phyloP scores from a whole-genome alignment of 2,329 filamentous ascomycete genomes.

The Chaetothyriales sp. region DNA sequence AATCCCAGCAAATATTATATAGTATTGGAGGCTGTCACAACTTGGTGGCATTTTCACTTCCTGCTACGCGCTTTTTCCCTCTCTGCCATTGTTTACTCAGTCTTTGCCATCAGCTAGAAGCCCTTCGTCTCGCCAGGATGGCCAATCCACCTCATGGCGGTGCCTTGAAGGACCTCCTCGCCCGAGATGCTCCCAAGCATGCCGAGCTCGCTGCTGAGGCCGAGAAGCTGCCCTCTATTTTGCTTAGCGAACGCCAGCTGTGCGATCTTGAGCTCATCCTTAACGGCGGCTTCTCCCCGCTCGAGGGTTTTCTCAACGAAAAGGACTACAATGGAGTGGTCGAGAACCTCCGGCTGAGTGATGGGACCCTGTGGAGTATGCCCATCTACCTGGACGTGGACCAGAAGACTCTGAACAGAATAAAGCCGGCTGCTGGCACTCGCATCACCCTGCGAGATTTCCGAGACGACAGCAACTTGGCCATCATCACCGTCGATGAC shows the following conservation, averaged over 20 bases:
- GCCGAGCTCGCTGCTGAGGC: constrained; percentile 69
- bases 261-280: constrained; percentile 96
- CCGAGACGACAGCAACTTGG: constrained; percentile 89
- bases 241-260: constrained; percentile 83
- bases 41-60: not conserved
- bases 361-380: constrained; percentile 88
- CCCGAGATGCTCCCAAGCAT: constrained; percentile 75
- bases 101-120: not conserved
- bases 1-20: not conserved
- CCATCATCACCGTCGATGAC: constrained; percentile 90
- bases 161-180: constrained; percentile 93
- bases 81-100: not conserved
- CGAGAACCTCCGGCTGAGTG: constrained; percentile 68
- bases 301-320: constrained; percentile 97
- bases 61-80: not conserved
- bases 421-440: constrained; percentile 63
- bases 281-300: constrained; percentile 92
- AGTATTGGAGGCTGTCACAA: not conserved
- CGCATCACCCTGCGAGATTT: constrained; percentile 85
- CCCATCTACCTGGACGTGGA: constrained; percentile 87
- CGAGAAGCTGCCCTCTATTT: constrained; percentile 69
- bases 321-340: constrained; percentile 94
- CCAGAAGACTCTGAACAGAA: constrained; percentile 58
- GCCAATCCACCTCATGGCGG: constrained; percentile 63
- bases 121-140: constrained; percentile 22